Evolutionary conservation across 306 rosid species (phyloP), one percentile per base, ranked within the genome.

Genomic region (Cicer cuneatum): DNA sequence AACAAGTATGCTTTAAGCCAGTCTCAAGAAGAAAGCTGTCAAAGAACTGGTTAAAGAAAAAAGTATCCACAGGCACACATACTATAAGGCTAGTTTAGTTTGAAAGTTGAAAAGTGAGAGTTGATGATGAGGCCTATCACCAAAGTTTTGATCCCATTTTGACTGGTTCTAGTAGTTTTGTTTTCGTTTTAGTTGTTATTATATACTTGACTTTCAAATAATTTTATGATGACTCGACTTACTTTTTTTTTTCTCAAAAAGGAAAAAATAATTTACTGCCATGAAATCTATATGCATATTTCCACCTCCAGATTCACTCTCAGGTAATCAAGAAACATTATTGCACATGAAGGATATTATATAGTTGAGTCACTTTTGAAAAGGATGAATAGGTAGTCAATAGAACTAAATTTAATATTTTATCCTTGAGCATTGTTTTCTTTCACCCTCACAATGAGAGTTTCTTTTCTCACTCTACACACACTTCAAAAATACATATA

Each of bases 1-100:
- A 45, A 75, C 58, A 79, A 62, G 62, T 78, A 57, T 35, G 18
- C 70, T 72, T 33, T 33, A 10, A 38, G 12, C 47, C 45, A 51
- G 56, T 14, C 63, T 53, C 37, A 37, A 61, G 74, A 67, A 72
- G 77, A 72, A 37, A 72, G 6, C 59, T 21, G 35, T 57, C 33
- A 53, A 42, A 65, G 43, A 46, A 56, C 4, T 60, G 35, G n/a
- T 60, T 43, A 21, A 66, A 7, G 52, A 35, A 18, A 41, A 54
- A 76, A 29, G 48, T 45, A 73, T 64, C 35, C 8, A 62, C 10
- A 47, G 14, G 13, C 35, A 16, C 8, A 37, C 37, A 21, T 33
- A 3, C 47, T 59, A 9, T 58, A 41, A n/a, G 18, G 42, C 38
- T 49, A 47, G 8, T 15, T 41, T 40, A 2, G 29, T 14, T 66